These are phyloP conservation scores for Pyrenochaeta sp. DNA, from an alignment of 2,329 filamentous ascomycete genomes.

Conservation along the genomic window DNA sequence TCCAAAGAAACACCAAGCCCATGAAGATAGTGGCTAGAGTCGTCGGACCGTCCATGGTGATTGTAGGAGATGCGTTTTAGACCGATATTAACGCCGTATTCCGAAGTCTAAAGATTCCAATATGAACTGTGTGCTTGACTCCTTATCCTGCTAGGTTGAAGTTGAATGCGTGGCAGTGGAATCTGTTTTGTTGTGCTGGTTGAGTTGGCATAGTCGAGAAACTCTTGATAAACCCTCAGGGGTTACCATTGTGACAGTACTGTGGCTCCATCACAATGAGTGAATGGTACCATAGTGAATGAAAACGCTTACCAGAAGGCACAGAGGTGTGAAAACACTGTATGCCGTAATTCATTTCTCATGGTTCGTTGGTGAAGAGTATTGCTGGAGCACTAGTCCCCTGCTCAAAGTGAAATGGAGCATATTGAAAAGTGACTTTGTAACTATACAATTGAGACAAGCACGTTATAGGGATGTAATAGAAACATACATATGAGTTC, in stretches of 20 bases:
- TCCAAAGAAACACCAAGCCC: slow-evolving; percentile 5
- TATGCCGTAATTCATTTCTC: background rate
- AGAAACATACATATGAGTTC: too few relatives aligned
- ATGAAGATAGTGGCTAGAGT: background rate
- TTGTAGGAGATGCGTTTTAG: background rate
- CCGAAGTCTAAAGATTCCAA: background rate
- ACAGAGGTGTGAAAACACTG: background rate
- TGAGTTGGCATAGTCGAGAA: background rate
- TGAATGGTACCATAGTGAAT: background rate
- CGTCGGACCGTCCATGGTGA: background rate
- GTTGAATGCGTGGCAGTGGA: background rate
- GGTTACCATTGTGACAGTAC: background rate
- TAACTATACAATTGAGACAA: background rate
- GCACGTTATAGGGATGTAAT: background rate
- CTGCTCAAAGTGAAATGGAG: too few relatives aligned
- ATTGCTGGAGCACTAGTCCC: too few relatives aligned
- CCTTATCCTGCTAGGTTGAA: background rate
- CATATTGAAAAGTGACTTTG: background rate
- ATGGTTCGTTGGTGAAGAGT: too few relatives aligned
- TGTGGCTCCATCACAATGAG: too few relatives aligned
- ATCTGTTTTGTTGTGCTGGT: background rate
- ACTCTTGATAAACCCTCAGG: background rate
- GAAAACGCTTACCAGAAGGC: background rate
- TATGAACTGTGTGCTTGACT: background rate
- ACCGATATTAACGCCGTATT: background rate